Base-by-base conservation (phyloP, 2,329 filamentous ascomycete species). In the Epichloe brachyelytri region DNA sequence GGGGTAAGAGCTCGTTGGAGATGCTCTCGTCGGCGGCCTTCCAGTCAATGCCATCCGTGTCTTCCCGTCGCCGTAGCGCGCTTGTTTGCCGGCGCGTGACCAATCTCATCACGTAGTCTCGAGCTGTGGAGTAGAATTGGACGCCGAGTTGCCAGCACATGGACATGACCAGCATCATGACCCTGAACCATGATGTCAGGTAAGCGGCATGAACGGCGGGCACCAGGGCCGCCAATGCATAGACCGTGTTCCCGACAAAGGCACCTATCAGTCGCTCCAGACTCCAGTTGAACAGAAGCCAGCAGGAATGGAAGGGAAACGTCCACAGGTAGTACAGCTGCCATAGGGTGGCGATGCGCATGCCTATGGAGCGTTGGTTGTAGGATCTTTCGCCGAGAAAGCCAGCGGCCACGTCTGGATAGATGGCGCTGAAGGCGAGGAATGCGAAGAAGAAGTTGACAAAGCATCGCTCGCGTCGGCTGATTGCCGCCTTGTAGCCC, bases 281-380 rank as follows among this genome's bases (percentile, higher is more conserved):
- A 37, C 56, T 57, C 56, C 55, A 58, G 37, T 56, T 58, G 52
- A 58, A 58, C 40, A 58, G 51, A 2, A 58, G 52, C 55, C 55
- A 58, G 38, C 51, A 41, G 12, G 53, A 52, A 43, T 52, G 55
- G 30, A 49, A 55, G 4, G 55, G 55, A 38, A 52, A 58, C 3
- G 52, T 52, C 53, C 52, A 53, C 19, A 58, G 53, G 36, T 53
- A 55, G 49, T 52, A 55, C 26, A 57, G 47, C 43, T 58, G 56
- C 46, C 48, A 53, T 14, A 58, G 17, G 3, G 53, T 57, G 15
- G 54, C 53, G 49, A 58, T 54, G 7, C 56, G 49, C 34, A 54
- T 56, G 20, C 56, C 55, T n/a, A 58, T 54, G 8, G 56, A 58
- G 4, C 55, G 55, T 37, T 58, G 55, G 33, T 58, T 58, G 41